Evolutionary conservation across 2,329 filamentous ascomycete species (phyloP).

Genomic region (Tolypocladium ophioglossoides): DNA sequence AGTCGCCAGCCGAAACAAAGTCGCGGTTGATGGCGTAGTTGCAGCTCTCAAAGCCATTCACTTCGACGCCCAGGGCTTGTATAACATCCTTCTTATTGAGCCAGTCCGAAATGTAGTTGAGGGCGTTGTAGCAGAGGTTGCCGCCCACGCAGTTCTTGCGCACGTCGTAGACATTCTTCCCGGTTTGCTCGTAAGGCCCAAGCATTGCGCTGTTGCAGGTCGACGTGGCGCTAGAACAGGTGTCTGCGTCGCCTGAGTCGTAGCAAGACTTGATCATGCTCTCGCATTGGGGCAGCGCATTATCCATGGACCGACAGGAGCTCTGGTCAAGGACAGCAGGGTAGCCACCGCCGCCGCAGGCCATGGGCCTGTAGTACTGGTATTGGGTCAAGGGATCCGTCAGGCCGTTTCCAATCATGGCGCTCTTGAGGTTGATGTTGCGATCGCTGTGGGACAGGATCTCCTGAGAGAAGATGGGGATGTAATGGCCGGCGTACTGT

Average conservation of each 20-base stretch:
- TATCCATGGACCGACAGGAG: slow-evolving; percentile 81
- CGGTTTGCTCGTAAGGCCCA: slow-evolving; percentile 84
- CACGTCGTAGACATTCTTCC: slow-evolving; percentile 89
- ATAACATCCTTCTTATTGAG: slow-evolving; percentile 76
- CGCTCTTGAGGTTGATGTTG: slow-evolving; percentile 94
- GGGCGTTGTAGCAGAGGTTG: slow-evolving; percentile 80
- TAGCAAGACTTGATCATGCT: slow-evolving; percentile 84
- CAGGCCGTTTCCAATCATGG: slow-evolving; percentile 90
- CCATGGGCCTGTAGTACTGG: slow-evolving; percentile 92
- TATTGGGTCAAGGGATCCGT: slow-evolving; percentile 91
- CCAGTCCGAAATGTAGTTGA: slow-evolving; percentile 77
- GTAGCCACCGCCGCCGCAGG: slow-evolving; percentile 89
- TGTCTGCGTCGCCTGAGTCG: slow-evolving; percentile 78
- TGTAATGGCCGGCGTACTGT: slow-evolving; percentile 80
- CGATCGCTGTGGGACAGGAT: slow-evolving; percentile 87
- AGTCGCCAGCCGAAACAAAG: slow-evolving; percentile 94
- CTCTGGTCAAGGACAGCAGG: slow-evolving; percentile 69
- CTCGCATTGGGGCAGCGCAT: slow-evolving; percentile 78
- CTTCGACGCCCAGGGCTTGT: slow-evolving; percentile 80
- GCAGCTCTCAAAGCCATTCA: slow-evolving; percentile 81
- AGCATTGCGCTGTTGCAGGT: slow-evolving; percentile 97
- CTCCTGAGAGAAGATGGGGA: slow-evolving; percentile 81
- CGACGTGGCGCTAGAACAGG: slow-evolving; percentile 50
- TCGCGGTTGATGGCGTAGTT: slow-evolving; percentile 97
- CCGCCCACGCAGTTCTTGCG: slow-evolving; percentile 76